Evolutionary conservation across 129 eudicot genomes (phyloP).

Genomic region (Calendula officinalis): DNA sequence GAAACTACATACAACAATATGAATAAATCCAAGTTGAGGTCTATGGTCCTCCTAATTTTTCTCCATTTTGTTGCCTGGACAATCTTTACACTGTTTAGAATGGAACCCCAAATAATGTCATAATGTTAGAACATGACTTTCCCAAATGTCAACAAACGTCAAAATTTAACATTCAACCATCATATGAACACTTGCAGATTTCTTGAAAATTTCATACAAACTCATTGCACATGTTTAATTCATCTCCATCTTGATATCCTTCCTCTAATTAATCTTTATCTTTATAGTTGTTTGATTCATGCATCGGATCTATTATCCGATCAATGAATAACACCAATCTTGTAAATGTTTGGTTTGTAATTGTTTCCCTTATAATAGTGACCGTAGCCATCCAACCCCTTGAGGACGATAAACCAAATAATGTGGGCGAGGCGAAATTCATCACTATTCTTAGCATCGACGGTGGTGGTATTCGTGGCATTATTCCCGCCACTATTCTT

Average conservation of each 20-base stretch:
- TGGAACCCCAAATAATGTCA: conserved; percentile 1
- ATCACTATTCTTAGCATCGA: not conserved
- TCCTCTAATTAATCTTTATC: not conserved
- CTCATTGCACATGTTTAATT: not conserved
- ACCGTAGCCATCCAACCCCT: not conserved
- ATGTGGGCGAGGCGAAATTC: conserved; percentile 6
- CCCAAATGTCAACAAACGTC: conserved; percentile 13
- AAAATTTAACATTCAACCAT: conserved; percentile 9
- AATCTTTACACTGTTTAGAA: conserved; percentile 1
- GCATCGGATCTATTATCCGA: not conserved
- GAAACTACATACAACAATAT: not conserved
- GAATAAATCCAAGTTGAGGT: not conserved
- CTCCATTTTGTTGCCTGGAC: conserved; percentile 12
- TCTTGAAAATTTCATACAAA: conserved; percentile 12
- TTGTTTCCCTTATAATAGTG: conserved; percentile 12
- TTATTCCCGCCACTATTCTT: not conserved
- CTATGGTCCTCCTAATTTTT: conserved; percentile 27
- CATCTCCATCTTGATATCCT: too few relatives aligned
- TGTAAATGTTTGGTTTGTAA: not conserved
- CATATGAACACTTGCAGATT: conserved; percentile 3
- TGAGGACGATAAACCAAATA: not conserved
- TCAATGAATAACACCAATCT: conserved; percentile 34
- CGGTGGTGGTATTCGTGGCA: not conserved
- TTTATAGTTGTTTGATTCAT: not conserved
- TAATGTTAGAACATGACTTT: conserved; percentile 16